phyloP scores from a whole-genome alignment of 2,329 filamentous ascomycete genomes.

The Hymenoscyphus occultus region DNA sequence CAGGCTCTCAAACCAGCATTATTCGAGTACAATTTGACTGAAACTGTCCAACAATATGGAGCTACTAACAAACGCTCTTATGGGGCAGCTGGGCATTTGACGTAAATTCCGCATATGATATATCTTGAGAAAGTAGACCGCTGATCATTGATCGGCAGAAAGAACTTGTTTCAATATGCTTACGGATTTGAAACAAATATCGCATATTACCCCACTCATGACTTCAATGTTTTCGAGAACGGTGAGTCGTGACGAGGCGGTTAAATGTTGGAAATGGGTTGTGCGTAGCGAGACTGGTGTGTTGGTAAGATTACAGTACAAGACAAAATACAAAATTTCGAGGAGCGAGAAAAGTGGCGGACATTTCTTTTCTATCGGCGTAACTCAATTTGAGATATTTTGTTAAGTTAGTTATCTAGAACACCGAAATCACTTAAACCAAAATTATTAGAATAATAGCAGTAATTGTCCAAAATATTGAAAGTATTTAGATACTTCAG shows the following conservation, averaged over 20 bases:
- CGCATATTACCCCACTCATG: not conserved
- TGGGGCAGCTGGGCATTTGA: not conserved
- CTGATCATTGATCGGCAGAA: not conserved
- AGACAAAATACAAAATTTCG: not conserved
- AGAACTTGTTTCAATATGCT: not conserved
- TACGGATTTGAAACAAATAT: not conserved
- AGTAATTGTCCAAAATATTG: too few relatives aligned
- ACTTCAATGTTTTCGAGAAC: not conserved
- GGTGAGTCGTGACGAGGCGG: slow-evolving; percentile 5
- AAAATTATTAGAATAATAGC: too few relatives aligned
- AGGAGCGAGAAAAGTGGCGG: too few relatives aligned
- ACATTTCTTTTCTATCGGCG: too few relatives aligned
- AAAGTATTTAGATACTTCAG: too few relatives aligned
- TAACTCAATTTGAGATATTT: not conserved
- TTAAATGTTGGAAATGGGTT: not conserved
- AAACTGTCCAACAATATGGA: not conserved
- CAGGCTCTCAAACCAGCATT: not conserved
- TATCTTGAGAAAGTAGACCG: not conserved
- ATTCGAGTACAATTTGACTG: not conserved
- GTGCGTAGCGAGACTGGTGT: not conserved
- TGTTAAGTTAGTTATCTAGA: too few relatives aligned
- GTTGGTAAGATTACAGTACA: not conserved
- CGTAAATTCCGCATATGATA: too few relatives aligned
- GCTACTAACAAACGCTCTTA: not conserved
- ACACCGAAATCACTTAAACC: too few relatives aligned